These are phyloP conservation scores for Claviceps humidiphila DNA, from an alignment of 2,329 filamentous ascomycete species.

Conservation along the genomic window DNA sequence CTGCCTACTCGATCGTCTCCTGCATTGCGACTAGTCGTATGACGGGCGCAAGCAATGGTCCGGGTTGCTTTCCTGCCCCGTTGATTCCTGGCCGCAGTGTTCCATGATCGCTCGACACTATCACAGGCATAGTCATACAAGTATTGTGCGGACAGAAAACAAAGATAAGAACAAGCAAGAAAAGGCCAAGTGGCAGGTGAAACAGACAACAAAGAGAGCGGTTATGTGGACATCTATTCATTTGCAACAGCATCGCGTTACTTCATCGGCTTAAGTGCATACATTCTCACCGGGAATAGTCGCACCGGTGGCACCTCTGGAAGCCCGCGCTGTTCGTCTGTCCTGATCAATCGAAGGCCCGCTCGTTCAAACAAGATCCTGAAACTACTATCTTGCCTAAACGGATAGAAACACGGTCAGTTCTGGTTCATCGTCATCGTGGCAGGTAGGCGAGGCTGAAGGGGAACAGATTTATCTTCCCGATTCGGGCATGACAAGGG, in stretches of 20 bases:
- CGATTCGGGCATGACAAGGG: background rate
- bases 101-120: too few species aligned
- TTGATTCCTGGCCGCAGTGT: too few species aligned
- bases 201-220: too few species aligned
- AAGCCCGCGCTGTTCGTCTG: conserved; percentile 62
- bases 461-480: background rate
- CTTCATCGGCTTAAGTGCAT: conserved; percentile 49
- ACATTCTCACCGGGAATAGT: conserved; percentile 64
- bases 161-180: too few species aligned
- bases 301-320: conserved; percentile 32
- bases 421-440: background rate
- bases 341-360: conserved; percentile 52
- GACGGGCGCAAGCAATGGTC: too few species aligned
- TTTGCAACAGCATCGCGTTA: background rate
- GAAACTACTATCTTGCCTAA: conserved; percentile 59
- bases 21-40: too few species aligned
- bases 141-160: too few species aligned
- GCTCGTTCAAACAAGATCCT: conserved; percentile 54
- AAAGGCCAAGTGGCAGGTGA: too few species aligned
- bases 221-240: too few species aligned
- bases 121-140: too few species aligned
- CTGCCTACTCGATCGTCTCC: too few species aligned
- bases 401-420: background rate
- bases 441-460: background rate
- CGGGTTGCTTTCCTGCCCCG: too few species aligned